Conservation (phyloP, 352 stramenopile species). For the Pilasporangium apinafurcum region DNA sequence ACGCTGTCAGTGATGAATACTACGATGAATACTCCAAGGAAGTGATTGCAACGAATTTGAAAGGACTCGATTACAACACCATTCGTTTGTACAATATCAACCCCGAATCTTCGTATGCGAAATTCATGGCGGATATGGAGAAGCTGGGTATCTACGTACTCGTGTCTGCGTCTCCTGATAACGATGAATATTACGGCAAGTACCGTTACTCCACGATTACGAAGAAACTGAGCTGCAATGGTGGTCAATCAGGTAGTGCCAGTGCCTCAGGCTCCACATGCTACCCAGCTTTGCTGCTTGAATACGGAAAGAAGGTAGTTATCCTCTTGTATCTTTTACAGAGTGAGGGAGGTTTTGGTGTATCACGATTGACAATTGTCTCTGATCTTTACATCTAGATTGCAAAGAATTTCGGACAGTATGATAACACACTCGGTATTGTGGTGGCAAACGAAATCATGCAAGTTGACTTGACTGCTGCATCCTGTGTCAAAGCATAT, state of each 20-base stretch:
- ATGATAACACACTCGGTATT: constrained; percentile 81
- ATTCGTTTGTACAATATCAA: constrained; percentile 87
- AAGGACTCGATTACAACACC: constrained; percentile 78
- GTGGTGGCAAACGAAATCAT: constrained; percentile 88
- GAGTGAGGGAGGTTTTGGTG: not conserved
- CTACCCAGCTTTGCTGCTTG: constrained; percentile 75
- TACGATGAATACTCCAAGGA: constrained; percentile 82
- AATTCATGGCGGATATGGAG: constrained; percentile 85
- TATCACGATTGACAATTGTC: not conserved
- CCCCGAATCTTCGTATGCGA: constrained; percentile 69
- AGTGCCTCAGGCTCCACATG: constrained; percentile 56
- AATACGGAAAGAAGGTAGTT: constrained; percentile 83
- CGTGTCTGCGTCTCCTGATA: constrained; percentile 71
- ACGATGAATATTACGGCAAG: constrained; percentile 80
- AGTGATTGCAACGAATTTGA: constrained; percentile 54
- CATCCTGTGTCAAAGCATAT: constrained; percentile 80
- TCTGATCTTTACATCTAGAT: constrained; percentile 23
- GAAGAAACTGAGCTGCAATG: constrained; percentile 49
- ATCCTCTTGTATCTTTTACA: not conserved
- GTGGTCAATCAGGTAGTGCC: constrained; percentile 19
- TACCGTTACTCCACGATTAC: constrained; percentile 80
- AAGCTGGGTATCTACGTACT: constrained; percentile 74
- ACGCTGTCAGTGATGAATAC: constrained; percentile 81
- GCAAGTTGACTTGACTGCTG: constrained; percentile 67
- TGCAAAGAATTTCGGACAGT: constrained; percentile 84